Conservation (phyloP, 371 early-diverging fungal genomes). For the Apophysomyces ossiformis region DNA sequence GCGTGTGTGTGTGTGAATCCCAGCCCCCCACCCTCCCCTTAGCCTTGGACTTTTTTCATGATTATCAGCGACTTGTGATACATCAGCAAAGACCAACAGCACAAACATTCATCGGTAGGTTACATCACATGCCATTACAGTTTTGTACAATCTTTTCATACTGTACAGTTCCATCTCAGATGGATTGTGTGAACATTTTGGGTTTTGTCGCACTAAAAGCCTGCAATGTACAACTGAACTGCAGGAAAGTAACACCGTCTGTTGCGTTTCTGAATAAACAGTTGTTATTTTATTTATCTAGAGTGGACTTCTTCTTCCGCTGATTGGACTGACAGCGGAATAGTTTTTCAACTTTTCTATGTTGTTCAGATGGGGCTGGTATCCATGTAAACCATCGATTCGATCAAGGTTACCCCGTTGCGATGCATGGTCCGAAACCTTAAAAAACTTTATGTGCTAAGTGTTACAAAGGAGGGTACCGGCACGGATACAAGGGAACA, state of each 20-base stretch:
- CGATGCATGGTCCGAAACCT: slow-evolving; percentile 6
- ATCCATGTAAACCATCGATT: no score
- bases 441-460: background rate
- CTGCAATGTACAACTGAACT: slow-evolving; percentile 3
- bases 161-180: slow-evolving; percentile 2
- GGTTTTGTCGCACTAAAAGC: slow-evolving; percentile 1
- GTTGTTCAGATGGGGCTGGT: background rate
- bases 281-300: background rate
- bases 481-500: slow-evolving; percentile 5
- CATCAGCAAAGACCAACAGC: slow-evolving; percentile 4
- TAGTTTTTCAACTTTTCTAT: background rate
- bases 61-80: slow-evolving; percentile 3
- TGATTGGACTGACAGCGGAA: background rate
- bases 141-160: background rate
- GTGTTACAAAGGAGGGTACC: slow-evolving; percentile 6
- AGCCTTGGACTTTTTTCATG: background rate
- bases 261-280: background rate
- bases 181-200: slow-evolving; percentile 5
- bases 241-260: slow-evolving; percentile 6
- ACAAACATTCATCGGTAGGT: slow-evolving; percentile 6
- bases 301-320: background rate
- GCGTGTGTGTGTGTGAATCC: background rate
- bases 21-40: background rate
- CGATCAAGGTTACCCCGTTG: background rate
- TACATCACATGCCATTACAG: slow-evolving; percentile 3